These are phyloP conservation scores for Botryotinia globosa DNA, from an alignment of 2,329 filamentous ascomycete species.

Conservation along the genomic window DNA sequence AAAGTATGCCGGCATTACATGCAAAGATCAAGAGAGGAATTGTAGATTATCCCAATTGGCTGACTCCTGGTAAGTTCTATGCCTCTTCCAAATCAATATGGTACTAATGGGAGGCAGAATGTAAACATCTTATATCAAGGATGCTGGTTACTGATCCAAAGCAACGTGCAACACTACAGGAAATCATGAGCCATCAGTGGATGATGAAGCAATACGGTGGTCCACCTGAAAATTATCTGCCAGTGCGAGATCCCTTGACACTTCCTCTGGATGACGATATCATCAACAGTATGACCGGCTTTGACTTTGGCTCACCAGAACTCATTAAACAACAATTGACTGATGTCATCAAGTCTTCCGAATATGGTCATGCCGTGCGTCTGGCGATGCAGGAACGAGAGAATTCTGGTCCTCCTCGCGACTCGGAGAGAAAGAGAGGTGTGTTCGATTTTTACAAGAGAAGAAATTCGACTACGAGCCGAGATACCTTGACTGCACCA, in stretches of 20 bases:
- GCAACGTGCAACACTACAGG: constrained; percentile 78
- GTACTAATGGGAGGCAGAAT: constrained; percentile 58
- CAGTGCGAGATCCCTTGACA: constrained; percentile 77
- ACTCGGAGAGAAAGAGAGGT: constrained; percentile 78
- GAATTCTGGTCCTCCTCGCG: constrained; percentile 49
- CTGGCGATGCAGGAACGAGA: constrained; percentile 66
- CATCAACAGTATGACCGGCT: constrained; percentile 92
- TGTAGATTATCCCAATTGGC: constrained; percentile 92
- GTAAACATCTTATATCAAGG: constrained; percentile 83
- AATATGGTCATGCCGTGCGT: constrained; percentile 84
- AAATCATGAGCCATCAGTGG: constrained; percentile 96
- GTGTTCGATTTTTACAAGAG: constrained; percentile 96
- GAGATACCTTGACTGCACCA: constrained; percentile 80
- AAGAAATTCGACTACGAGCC: constrained; percentile 82
- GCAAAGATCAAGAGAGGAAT: constrained; percentile 98
- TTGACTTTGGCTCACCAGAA: constrained; percentile 90
- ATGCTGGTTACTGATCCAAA: constrained; percentile 96
- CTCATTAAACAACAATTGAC: constrained; percentile 78
- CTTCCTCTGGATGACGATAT: constrained; percentile 80
- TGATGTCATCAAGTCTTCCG: constrained; percentile 85
- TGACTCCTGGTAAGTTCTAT: constrained; percentile 71
- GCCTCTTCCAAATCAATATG: background rate
- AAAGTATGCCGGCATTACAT: constrained; percentile 97
- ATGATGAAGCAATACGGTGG: constrained; percentile 87
- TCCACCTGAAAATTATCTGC: constrained; percentile 86